Evolutionary conservation across 1,284 basidiomycete genomes (phyloP).

Genomic region (Retiboletus flavoniger): DNA sequence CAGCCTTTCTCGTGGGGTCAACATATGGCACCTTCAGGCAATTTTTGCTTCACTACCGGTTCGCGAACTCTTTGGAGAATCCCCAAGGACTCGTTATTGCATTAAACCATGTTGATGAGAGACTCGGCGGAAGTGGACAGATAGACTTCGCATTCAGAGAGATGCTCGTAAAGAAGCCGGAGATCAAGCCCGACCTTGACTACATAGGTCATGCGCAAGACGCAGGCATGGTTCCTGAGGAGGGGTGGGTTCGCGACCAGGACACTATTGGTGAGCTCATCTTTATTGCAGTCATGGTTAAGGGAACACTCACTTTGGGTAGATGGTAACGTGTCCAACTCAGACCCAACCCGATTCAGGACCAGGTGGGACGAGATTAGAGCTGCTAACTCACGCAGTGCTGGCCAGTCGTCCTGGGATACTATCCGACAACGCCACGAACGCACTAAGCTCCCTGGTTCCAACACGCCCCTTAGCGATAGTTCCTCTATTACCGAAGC

Average conservation of each 20-base stretch:
- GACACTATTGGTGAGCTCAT: slow-evolving; percentile 12
- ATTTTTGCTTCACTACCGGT: slow-evolving; percentile 45
- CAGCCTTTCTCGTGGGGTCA: slow-evolving; percentile 29
- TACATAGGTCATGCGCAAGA: slow-evolving; percentile 10
- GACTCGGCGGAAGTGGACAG: slow-evolving; percentile 32
- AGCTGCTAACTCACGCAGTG: slow-evolving; percentile 45
- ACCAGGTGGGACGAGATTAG: slow-evolving; percentile 67
- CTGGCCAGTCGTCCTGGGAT: slow-evolving; percentile 62
- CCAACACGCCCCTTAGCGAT: slow-evolving; percentile 17
- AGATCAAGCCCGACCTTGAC: slow-evolving; percentile 9
- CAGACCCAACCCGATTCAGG: slow-evolving; percentile 23
- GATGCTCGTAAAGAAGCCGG: slow-evolving; percentile 20
- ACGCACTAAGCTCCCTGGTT: slow-evolving; percentile 32
- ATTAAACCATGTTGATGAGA: slow-evolving; percentile 39
- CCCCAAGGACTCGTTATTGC: slow-evolving; percentile 43
- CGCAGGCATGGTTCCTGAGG: slow-evolving; percentile 13
- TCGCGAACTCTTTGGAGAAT: slow-evolving; percentile 48
- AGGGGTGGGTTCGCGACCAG: slow-evolving; percentile 26
- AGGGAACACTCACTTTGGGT: slow-evolving; percentile 1
- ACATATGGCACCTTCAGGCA: slow-evolving; percentile 40
- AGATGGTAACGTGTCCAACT: slow-evolving; percentile 10
- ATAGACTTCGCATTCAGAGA: slow-evolving; percentile 23
- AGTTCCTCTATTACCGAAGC: slow-evolving; percentile 13
- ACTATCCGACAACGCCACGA: slow-evolving; percentile 60
- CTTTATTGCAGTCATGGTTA: neutral